These are phyloP conservation scores for Hyaloscypha variabilis DNA, from an alignment of 495 filamentous ascomycete genomes.

Conservation along the genomic window DNA sequence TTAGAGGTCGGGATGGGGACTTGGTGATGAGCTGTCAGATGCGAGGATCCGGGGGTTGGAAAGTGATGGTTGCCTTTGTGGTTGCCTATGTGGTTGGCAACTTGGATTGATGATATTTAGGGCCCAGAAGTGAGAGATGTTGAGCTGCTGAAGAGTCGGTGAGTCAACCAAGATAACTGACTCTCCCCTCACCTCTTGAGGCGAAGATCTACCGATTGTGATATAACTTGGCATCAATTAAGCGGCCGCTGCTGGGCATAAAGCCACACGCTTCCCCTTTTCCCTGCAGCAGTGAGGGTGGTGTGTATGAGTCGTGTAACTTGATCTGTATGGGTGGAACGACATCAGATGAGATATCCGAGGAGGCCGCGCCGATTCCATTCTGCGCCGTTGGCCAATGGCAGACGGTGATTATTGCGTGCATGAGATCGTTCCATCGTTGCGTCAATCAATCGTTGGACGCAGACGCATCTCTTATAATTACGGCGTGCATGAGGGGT, in stretches of 20 bases:
- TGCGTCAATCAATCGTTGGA: constrained; percentile 17
- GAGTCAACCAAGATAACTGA: not conserved
- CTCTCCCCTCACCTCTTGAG: not conserved
- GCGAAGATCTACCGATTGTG: not conserved
- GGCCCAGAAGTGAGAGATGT: not conserved
- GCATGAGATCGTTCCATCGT: constrained; percentile 18
- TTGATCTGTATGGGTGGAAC: constrained; percentile 9
- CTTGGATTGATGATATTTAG: not conserved
- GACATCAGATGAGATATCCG: constrained; percentile 16
- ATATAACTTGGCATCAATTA: not conserved
- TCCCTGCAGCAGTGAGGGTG: not conserved
- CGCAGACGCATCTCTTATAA: not conserved
- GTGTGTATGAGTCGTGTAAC: constrained; percentile 9
- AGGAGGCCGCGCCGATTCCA: not conserved
- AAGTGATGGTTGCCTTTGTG: not conserved
- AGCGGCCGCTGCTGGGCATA: not conserved
- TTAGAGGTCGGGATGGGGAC: not conserved
- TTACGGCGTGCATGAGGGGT: constrained; percentile 9
- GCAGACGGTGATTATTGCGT: not conserved
- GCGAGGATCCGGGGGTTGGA: not conserved
- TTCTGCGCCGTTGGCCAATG: constrained; percentile 11
- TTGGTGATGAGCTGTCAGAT: constrained; percentile 3
- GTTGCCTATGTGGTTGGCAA: too few species aligned
- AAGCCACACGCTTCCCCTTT: not conserved
- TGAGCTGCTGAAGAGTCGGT: not conserved